Evolutionary conservation across 495 filamentous ascomycete species (phyloP).

Genomic region (Tuber magnatum): DNA sequence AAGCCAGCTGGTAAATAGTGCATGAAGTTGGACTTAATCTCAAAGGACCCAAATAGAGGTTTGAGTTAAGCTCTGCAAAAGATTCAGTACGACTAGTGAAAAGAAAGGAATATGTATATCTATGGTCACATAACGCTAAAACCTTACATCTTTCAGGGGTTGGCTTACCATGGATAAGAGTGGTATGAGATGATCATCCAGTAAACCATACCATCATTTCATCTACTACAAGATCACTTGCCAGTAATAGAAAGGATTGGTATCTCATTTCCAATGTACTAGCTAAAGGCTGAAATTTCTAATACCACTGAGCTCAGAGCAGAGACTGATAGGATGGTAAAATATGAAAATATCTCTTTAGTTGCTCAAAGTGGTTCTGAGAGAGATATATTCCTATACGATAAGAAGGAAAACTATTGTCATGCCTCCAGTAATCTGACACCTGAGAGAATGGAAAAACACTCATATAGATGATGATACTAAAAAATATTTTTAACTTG

Average conservation of each 20-base stretch:
- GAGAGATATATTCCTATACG: no score
- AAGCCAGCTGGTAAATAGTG: conserved; percentile 8
- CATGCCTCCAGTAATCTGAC: no score
- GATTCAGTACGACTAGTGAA: background rate
- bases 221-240: conserved; percentile 14
- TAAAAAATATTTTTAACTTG: no score
- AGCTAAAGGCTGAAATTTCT: conserved; percentile 6
- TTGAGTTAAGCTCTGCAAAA: background rate
- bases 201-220: conserved; percentile 20
- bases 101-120: no score
- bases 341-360: conserved; percentile 12
- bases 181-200: conserved; percentile 7
- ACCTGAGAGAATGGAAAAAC: no score
- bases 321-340: background rate
- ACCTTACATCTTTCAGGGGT: conserved; percentile 13
- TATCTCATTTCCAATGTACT: no score
- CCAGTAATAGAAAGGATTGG: background rate
- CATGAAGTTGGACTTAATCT: background rate
- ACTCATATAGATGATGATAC: no score
- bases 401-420: no score
- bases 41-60: background rate
- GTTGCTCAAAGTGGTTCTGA: conserved; percentile 8
- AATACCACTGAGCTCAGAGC: background rate
- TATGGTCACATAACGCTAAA: conserved; percentile 10
- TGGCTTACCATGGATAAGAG: conserved; percentile 11